Conservation (phyloP, 2,329 filamentous ascomycete genomes). For the Aspergillus ochraceoroseus region DNA sequence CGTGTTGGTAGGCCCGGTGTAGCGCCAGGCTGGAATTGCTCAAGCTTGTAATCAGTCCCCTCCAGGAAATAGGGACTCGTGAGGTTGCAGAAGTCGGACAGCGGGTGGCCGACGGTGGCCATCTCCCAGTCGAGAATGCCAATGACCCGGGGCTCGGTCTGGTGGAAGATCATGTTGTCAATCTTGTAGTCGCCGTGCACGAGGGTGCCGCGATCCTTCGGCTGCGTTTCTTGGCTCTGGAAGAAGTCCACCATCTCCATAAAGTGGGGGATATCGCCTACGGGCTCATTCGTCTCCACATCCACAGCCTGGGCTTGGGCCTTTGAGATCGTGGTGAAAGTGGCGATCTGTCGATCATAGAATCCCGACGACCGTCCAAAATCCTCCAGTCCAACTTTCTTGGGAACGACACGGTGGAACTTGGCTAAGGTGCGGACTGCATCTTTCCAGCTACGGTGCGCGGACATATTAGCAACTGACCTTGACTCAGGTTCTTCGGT, state of each 20-base stretch:
- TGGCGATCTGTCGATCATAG: conserved; percentile 79
- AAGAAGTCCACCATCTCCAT: conserved; percentile 77
- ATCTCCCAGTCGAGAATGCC: conserved; percentile 98
- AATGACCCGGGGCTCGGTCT: conserved; percentile 79
- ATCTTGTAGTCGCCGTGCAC: conserved; percentile 98
- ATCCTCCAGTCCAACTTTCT: conserved; percentile 60
- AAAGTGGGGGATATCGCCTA: conserved; percentile 80
- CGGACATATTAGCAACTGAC: conserved; percentile 9
- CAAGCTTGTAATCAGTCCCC: conserved; percentile 34
- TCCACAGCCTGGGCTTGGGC: conserved; percentile 73
- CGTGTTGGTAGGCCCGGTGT: conserved; percentile 63
- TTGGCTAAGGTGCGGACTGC: conserved; percentile 78
- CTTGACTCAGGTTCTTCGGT: background rate
- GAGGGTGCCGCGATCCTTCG: conserved; percentile 69
- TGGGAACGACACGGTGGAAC: conserved; percentile 70
- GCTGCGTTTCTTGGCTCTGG: conserved; percentile 62
- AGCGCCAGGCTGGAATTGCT: conserved; percentile 56
- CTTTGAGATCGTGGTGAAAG: conserved; percentile 71
- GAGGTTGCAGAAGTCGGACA: conserved; percentile 85
- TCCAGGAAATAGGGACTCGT: conserved; percentile 40
- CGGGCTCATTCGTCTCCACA: conserved; percentile 67
- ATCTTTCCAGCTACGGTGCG: conserved; percentile 68
- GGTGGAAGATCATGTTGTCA: conserved; percentile 84
- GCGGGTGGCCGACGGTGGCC: conserved; percentile 93
- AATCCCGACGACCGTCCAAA: conserved; percentile 75